Conservation (phyloP, 2,329 filamentous ascomycete species). For the Sporothrix variecibatus region DNA sequence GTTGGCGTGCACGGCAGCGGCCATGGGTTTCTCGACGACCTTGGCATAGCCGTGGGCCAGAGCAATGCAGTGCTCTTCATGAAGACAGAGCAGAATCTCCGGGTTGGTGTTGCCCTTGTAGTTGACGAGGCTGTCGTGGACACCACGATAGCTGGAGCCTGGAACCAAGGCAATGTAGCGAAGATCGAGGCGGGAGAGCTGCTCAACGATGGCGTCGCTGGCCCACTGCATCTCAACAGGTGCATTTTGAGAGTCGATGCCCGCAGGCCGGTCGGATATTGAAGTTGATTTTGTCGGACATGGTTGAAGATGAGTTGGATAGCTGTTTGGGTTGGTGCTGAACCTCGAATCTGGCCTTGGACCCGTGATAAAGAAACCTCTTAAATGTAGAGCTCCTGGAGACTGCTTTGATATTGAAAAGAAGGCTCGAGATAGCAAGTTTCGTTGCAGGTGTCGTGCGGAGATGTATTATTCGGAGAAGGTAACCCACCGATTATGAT, state of each 20-base stretch:
- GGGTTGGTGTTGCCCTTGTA: conserved; percentile 24
- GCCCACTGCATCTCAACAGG: conserved; percentile 6
- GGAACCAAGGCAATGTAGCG: conserved; percentile 20
- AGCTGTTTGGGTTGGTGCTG: background rate
- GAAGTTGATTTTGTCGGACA: background rate
- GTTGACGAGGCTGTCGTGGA: conserved; percentile 27
- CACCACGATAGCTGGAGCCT: conserved; percentile 22
- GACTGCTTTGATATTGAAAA: too few species aligned
- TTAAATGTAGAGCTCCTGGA: too few species aligned
- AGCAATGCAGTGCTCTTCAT: conserved; percentile 27
- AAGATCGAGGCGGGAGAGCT: conserved; percentile 21
- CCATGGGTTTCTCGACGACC: conserved; percentile 23
- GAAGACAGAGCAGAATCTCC: conserved; percentile 24
- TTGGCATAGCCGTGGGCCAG: conserved; percentile 26
- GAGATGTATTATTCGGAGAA: too few species aligned
- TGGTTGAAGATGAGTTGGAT: background rate
- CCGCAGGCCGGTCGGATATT: conserved; percentile 4
- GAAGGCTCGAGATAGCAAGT: too few species aligned
- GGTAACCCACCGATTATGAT: too few species aligned
- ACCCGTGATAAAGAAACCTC: too few species aligned
- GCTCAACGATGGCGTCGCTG: conserved; percentile 25
- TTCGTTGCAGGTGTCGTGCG: too few species aligned
- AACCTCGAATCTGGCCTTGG: too few species aligned
- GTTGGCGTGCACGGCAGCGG: conserved; percentile 24
- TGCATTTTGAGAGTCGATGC: background rate